Evolutionary conservation across 2,329 filamentous ascomycete genomes (phyloP), one percentile per base, ranked within the genome.

Genomic region (Periconia sp.): DNA sequence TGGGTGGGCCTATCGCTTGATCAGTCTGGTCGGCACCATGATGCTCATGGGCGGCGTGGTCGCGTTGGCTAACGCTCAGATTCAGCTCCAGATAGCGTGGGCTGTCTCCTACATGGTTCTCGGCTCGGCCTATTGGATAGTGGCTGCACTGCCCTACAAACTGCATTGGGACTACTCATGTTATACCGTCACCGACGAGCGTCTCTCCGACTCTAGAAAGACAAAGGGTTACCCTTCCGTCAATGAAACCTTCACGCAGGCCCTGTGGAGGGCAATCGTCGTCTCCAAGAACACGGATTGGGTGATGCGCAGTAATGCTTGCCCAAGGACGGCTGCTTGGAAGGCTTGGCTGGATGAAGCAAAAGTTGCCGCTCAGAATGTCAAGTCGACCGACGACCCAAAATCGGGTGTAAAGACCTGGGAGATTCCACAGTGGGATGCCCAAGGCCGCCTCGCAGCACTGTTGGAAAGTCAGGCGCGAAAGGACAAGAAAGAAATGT

Each of bases 11-110:
- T 81, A 81, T 57, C 71, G 79, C 20, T 63, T 79, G 9, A 68
- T 81, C 13, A 79, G 78, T n/a, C 64, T 82, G 19, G 58, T 80
- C 2, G 79, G 78, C 55, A 81, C 79, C 6, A 66, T 81, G 44
- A 71, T 82, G 66, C 74, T 82, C 46, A 82, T 82, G 79, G 71
- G 78, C 37, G 79, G 80, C 13, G 78, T 82, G 57, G 79, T 82
- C 41, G 75, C 73, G 41, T 74, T 82, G 2, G 79, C 77, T 56
- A 82, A 81, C 51, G 75, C 79, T 2, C 74, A 73, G 20, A 75
- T 79, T 11, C 68, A 77, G 41, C 66, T 76, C 0, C 80, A 82
- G 56, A 74, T 80, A 33, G 77, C 74, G 1, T 82, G 79, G 75
- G 79, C 77, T 0, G 78, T 69, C 1, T 73, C 77, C 0, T 82